These are phyloP conservation scores for Acmispon strigosus DNA, from an alignment of 306 rosid genomes.

Conservation along the genomic window DNA sequence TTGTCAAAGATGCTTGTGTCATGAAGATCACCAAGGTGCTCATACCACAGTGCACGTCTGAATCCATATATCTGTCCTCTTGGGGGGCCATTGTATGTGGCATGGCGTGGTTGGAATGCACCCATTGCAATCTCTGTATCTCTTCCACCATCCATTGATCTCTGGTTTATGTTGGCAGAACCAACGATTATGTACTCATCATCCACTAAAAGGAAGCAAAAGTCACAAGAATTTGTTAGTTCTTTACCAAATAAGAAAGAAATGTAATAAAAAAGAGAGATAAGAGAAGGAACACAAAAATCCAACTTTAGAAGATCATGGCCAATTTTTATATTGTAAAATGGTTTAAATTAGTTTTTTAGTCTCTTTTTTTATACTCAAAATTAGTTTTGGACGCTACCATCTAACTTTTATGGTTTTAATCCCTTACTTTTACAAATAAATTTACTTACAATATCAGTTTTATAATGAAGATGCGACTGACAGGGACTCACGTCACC, in stretches of 20 bases:
- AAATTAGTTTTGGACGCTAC: too few species aligned
- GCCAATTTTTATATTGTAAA: too few species aligned
- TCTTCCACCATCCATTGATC: constrained; percentile 89
- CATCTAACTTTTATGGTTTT: too few species aligned
- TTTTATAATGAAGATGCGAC: too few species aligned
- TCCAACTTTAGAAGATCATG: too few species aligned
- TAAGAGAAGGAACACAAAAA: not conserved
- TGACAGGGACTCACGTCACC: too few species aligned
- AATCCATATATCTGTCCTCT: constrained; percentile 60
- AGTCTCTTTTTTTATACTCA: too few species aligned
- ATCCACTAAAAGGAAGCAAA: constrained; percentile 41
- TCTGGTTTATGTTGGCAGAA: constrained; percentile 85
- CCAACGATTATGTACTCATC: constrained; percentile 92
- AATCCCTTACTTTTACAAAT: too few species aligned
- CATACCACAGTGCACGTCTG: constrained; percentile 59
- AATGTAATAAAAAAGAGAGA: not conserved
- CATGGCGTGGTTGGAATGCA: constrained; percentile 60
- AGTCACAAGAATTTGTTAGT: not conserved
- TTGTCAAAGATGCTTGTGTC: not conserved
- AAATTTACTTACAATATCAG: too few species aligned
- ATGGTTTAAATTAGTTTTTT: too few species aligned
- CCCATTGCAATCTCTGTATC: constrained; percentile 94
- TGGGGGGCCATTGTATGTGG: constrained; percentile 24
- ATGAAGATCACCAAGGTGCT: constrained; percentile 42
- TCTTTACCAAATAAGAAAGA: not conserved